Evolutionary conservation across 352 stramenopile genomes (phyloP), one percentile per base, ranked within the genome.

Genomic region (Phytophthora palmivora): DNA sequence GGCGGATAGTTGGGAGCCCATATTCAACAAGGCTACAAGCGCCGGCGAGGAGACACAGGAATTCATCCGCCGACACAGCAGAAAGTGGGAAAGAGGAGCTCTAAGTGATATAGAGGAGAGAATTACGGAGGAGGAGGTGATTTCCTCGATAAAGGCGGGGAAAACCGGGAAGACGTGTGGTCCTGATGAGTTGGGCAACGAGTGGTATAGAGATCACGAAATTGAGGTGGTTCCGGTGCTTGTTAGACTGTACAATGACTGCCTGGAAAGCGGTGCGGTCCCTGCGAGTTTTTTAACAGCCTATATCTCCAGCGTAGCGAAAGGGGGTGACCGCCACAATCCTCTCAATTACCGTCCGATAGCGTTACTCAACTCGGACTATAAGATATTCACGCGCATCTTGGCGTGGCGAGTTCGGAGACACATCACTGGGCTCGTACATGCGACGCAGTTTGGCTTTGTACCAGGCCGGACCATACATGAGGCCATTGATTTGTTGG

Each of bases 331-430:
- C 10, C 10, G 2, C 1, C 12, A 1, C 1, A 15, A 58, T 15
- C 48, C 58, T 6, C 42, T 67, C 1, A 59, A 60, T 21, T 59
- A 45, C n/a, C 6, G 58, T 4, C 58, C 49, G 2, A 4, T 64
- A 1, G 37, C 56, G 0, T 28, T 55, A 3, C 48, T 58, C 4
- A 55, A 62, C 19, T 52, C 59, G 2, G 51, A 60, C 43, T 56
- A 60, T 24, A 66, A 66, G 26, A 11, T 58, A 11, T 36, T 57
- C 2, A 66, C 57, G 9, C 4, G 48, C 1, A 42, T 59, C 0
- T 7, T 56, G 11, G 16, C 19, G 0, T 38, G 21, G 6, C 8
- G 42, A n/a, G 19, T 55, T 12, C 0, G 54, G 2, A 2, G 2
- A 22, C 22, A 54, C n/a, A 39, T 47, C 1, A 18, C 19, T 0